These are phyloP conservation scores for Pyrenula massariospora DNA, from an alignment of 495 filamentous ascomycete genomes.

Conservation along the genomic window DNA sequence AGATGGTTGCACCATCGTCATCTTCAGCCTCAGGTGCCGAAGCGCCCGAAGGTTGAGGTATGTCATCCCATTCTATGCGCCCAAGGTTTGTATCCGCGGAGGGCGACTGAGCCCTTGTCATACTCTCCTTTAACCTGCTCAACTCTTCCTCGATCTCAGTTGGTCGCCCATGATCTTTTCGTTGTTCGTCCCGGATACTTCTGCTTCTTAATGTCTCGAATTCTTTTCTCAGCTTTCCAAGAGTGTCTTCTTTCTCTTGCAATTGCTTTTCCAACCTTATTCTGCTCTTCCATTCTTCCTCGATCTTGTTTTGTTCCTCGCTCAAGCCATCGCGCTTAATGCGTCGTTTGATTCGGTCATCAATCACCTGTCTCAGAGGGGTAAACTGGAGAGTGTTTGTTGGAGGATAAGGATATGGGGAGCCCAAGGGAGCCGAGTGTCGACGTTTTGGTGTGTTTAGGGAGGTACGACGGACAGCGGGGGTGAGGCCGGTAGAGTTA, in stretches of 20 bases:
- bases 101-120: conserved; percentile 12
- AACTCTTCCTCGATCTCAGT: conserved; percentile 2
- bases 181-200: conserved; percentile 16
- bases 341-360: conserved; percentile 58
- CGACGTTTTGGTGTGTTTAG: conserved; percentile 34
- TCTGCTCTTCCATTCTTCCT: conserved; percentile 39
- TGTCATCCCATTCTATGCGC: conserved; percentile 1
- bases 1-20: conserved; percentile 17
- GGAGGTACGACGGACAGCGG: conserved; percentile 48
- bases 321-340: conserved; percentile 61
- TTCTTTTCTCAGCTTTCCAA: conserved; percentile 37
- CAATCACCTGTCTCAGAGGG: conserved; percentile 57
- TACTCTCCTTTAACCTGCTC: background rate
- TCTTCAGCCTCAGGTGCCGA: background rate
- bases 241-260: conserved; percentile 34
- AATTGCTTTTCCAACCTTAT: conserved; percentile 39
- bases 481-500: conserved; percentile 55
- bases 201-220: conserved; percentile 24
- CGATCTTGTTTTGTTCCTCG: conserved; percentile 60
- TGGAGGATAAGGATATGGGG: conserved; percentile 11
- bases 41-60: background rate
- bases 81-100: conserved; percentile 3
- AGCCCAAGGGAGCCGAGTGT: conserved; percentile 16
- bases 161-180: background rate
- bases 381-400: conserved; percentile 41